Evolutionary conservation across 2,329 filamentous ascomycete species (phyloP), one percentile per base, ranked within the genome.

Genomic region (Ophiocordyceps australis): DNA sequence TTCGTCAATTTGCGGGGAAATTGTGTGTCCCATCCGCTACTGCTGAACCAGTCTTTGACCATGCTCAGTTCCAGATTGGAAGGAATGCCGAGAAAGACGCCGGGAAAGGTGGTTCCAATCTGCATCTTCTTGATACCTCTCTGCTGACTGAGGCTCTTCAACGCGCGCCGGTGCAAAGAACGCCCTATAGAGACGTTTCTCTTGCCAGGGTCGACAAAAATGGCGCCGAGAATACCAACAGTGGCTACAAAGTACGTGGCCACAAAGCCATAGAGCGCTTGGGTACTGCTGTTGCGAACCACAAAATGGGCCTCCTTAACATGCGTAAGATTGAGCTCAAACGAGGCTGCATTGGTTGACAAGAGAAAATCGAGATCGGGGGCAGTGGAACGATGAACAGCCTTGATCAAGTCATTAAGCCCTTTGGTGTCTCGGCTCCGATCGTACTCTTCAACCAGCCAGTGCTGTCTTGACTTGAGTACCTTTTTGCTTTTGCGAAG

Each of bases 361-460:
- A 66, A 62, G 5, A 92, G 52, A 40, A 83, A 81, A 14, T 68
- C 67, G 23, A 81, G 62, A 18, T 67, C 70, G 1, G 74, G 72
- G 2, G 68, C 62, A 26, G 65, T 70, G 13, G 66, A 66, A 31
- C 79, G 73, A 23, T 76, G 69, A 3, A 86, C 60, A 4, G 69
- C 61, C 28, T 67, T 66, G 24, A 93, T 61, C 7, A 95, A 59
- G n/a, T 68, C 72, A 31, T 86, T 71, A 5, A 95, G 57, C 0
- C 73, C 78, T 24, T 65, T 55, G 3, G 64, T 59, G 42, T 95
- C 86, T 29, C 85, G 65, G 20, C 80, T 72, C 30, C 75, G 71
- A 39, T 85, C 78, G 54, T 83, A 95, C 23, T 68, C 72, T 42
- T 94, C 86, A 1, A 94, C 85, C 2, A 95, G 68, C 86, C 86